Base-by-base conservation (phyloP, 768 basidiomycete species). In the Russula emetica region DNA sequence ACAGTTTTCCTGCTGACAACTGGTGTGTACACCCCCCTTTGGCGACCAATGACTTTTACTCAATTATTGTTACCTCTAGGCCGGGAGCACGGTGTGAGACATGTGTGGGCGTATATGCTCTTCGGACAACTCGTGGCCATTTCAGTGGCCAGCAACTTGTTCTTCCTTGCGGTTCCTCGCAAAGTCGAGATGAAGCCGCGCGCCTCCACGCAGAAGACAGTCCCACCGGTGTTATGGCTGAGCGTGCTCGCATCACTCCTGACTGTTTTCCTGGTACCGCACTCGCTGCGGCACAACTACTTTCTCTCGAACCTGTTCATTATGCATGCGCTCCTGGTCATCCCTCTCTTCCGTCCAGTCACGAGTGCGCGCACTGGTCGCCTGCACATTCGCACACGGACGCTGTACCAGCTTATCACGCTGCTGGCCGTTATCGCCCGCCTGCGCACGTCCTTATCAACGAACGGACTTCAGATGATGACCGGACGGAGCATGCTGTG, bases 81-180 rank as follows among this genome's bases (percentile, higher is more conserved):
- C 0, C 70, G 74, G 44, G 71, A 74, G 24, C 69, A 76, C 49
- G 60, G 73, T 18, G 75, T 88, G 63, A 80, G 78, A 67, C 76
- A 81, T 64, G 55, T 82, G 0, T 86, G 84, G 84, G 85, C 82
- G 2, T 88, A 86, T 73, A 86, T 88, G 84, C 75, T 89, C 40
- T 78, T 42, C 20, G 20, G 86, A 6, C 86, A 89, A 72, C 68
- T 88, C 24, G 86, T 90, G 59, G 86, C 88, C 36, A 83, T 89
- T 52, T 83, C 83, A 13, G 83, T 88, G 42, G 83, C 85, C 9
- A 81, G 82, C 0, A 82, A 83, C 59, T 76, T 90, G 22, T 88
- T 87, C 74, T 82, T 82, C 67, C 72, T 83, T 7, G 81, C 84
- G 11, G 60, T 85, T 34, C 9, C 58, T 14, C 38, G 18, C 8